phyloP scores from a whole-genome alignment of 768 basidiomycete genomes.

The Candolleomyces efflorescens region DNA sequence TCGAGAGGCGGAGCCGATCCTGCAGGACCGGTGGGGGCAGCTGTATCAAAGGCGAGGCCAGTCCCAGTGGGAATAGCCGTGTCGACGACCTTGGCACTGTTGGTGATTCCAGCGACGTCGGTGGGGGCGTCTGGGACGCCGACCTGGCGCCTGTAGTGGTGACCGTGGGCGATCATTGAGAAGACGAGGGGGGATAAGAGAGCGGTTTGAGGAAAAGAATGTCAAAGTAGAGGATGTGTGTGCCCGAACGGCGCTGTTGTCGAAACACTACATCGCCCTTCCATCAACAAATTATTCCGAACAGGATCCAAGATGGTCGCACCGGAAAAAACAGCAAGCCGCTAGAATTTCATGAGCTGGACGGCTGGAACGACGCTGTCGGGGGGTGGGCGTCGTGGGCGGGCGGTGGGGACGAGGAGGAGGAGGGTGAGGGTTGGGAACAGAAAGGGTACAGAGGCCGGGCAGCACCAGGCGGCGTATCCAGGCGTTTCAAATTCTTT shows the following conservation, averaged over 20 bases:
- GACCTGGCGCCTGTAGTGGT: conserved; percentile 12
- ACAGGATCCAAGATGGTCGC: neutral
- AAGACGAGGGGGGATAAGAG: conserved; percentile 9
- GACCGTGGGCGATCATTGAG: conserved; percentile 20
- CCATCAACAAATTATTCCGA: neutral
- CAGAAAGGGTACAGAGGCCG: neutral
- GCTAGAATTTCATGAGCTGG: conserved; percentile 1
- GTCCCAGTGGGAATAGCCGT: conserved; percentile 13
- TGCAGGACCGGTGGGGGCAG: conserved; percentile 5
- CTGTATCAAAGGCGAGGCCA: conserved; percentile 15
- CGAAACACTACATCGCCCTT: conserved; percentile 1
- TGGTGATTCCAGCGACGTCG: conserved; percentile 13
- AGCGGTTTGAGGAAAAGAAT: conserved; percentile 17
- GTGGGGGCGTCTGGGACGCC: conserved; percentile 14
- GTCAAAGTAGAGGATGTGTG: too few species aligned
- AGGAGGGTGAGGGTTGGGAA: neutral
- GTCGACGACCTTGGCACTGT: conserved; percentile 9
- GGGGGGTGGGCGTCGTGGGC: neutral
- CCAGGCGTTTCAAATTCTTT: neutral
- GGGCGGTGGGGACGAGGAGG: neutral
- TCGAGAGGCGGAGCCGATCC: conserved; percentile 11
- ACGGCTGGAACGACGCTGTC: neutral
- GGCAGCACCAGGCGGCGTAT: neutral
- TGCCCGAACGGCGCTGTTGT: conserved; percentile 15
- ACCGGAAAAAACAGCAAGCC: too few species aligned